Evolutionary conservation across 1,139 yeast species (phyloP).

Genomic region (Debaryomycetaceae sp.): DNA sequence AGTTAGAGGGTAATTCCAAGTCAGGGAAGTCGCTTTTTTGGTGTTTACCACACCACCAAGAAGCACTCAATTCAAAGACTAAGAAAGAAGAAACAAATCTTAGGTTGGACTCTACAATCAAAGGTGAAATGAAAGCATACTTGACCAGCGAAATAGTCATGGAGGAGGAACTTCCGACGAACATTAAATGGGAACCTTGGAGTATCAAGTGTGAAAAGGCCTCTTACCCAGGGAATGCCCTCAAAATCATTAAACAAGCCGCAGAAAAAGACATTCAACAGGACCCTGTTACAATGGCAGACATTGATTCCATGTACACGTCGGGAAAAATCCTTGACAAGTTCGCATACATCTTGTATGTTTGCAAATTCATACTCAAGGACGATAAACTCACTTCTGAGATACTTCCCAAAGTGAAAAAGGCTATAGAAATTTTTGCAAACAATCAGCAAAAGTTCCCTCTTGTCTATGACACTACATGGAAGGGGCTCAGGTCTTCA

Average conservation of each 20-base stretch:
- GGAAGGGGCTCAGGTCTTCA: conserved; percentile 74
- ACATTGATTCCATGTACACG: conserved; percentile 71
- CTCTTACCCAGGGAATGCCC: conserved; percentile 37
- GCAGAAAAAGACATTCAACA: conserved; percentile 51
- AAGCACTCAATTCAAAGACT: conserved; percentile 28
- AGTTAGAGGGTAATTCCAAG: conserved; percentile 26
- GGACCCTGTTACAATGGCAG: conserved; percentile 57
- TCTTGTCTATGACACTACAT: conserved; percentile 59
- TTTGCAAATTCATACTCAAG: conserved; percentile 52
- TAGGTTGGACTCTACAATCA: conserved; percentile 60
- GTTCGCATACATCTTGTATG: conserved; percentile 69
- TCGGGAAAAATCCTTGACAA: conserved; percentile 74
- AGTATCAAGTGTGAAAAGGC: conserved; percentile 27
- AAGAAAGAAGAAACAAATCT: conserved; percentile 30
- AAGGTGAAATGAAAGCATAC: conserved; percentile 64
- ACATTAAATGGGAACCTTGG: conserved; percentile 59
- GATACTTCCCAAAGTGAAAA: conserved; percentile 49
- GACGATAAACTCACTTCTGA: conserved; percentile 44
- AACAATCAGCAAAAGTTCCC: conserved; percentile 58
- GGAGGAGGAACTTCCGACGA: conserved; percentile 48
- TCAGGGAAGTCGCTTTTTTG: conserved; percentile 36
- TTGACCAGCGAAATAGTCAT: conserved; percentile 47
- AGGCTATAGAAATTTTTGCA: conserved; percentile 60
- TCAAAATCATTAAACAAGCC: conserved; percentile 39
- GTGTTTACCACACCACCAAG: conserved; percentile 70